A percentile compares a stretch with the other conserved stretches of the same genome.
These are phyloP conservation scores for Neurospora tetrasperma DNA, from an alignment of 495 filamentous ascomycete species.

Conservation along the genomic window DNA sequence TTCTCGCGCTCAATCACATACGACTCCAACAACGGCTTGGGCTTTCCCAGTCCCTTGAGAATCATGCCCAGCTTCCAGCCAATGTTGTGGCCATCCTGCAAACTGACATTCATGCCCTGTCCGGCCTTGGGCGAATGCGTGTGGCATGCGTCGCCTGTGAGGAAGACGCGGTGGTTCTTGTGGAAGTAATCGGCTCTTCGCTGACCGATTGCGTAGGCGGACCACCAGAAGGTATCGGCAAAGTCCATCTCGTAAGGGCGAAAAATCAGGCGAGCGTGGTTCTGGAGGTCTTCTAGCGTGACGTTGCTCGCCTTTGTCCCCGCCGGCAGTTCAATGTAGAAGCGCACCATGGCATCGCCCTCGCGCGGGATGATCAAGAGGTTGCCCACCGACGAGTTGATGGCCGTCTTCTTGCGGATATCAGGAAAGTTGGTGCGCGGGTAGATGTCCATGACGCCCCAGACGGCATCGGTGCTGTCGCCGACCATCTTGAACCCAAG, in stretches of 20 bases:
- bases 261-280: conserved; percentile 49
- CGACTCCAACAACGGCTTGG: conserved; percentile 47
- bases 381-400: conserved; percentile 45
- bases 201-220: conserved; percentile 54
- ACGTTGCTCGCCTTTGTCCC: conserved; percentile 27
- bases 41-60: conserved; percentile 44
- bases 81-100: conserved; percentile 51
- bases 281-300: conserved; percentile 49
- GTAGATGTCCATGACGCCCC: conserved; percentile 76
- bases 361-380: conserved; percentile 58
- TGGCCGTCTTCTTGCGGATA: conserved; percentile 48
- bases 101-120: conserved; percentile 62
- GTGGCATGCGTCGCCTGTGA: conserved; percentile 62
- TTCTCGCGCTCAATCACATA: conserved; percentile 60
- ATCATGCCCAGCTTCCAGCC: conserved; percentile 71
- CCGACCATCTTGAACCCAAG: conserved; percentile 65
- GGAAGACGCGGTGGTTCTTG: conserved; percentile 47
- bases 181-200: conserved; percentile 47
- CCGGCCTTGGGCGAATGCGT: conserved; percentile 66
- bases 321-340: conserved; percentile 50
- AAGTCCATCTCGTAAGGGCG: conserved; percentile 36
- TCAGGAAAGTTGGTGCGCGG: conserved; percentile 69
- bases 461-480: conserved; percentile 56
- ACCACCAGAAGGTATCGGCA: conserved; percentile 48
- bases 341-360: conserved; percentile 47